Evolutionary conservation across 2,329 filamentous ascomycete genomes (phyloP), one percentile per base, ranked within the genome.

Genomic region (Aspergillus sp.): DNA sequence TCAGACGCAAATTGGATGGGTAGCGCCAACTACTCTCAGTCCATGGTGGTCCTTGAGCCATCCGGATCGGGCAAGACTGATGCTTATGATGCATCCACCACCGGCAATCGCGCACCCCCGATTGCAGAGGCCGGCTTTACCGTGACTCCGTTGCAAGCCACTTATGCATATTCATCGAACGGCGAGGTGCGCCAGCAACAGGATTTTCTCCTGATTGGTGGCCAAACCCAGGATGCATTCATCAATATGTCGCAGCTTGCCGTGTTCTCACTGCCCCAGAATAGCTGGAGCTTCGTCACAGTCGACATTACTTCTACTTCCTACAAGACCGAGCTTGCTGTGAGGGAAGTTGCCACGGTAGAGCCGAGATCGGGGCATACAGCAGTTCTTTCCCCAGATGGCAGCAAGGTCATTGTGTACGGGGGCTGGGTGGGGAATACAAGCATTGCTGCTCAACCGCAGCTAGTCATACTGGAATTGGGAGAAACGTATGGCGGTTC

Each of bases 161-260:
- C 90, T 1, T 88, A 86, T 66, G 88, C 88, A 19, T 90, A 90
- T 70, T 83, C 83, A 4, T 87, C 85, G 7, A 78, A 77, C 15
- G 88, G 85, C 3, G 81, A 82, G 2, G 80, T 88, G 42, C 89
- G 87, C 4, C 89, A 92, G 71, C 87, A 93, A 71, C 87, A 89
- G 63, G 88, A 88, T 67, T 94, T 91, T 66, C 86, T 96, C 11
- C 78, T 97, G 21, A 79, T 97, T 15, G 94, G 93, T 42, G 94
- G 94, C 0, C 92, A 97, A 72, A 96, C 92, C 0, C 82, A 86
- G 66, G 77, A 81, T 15, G 93, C 92, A 0, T 97, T 96, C 72
- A 88, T 97, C 78, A 96, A 97, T 74, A 97, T 96, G 89, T 96
- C 91, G 59, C 91, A 92, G 47, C 86, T 94, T 1, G 94, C 92